phyloP scores from a whole-genome alignment of 164 flowering plant species.

The Annona cherimola region DNA sequence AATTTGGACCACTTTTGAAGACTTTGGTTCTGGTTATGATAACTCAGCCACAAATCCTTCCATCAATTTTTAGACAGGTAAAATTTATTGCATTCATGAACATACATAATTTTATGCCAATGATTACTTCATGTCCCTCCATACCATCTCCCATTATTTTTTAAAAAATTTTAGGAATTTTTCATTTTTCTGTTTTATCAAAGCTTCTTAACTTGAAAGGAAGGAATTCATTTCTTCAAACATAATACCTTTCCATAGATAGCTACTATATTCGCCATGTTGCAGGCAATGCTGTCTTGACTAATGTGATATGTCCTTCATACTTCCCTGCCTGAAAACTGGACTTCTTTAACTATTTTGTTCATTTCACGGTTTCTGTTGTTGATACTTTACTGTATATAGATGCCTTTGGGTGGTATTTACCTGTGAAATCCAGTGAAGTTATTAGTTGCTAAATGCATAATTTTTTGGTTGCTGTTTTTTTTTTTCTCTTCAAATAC shows the following conservation, averaged over 20 bases:
- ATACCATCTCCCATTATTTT: neutral
- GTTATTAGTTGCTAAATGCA: no score
- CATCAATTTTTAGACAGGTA: constrained; percentile 91
- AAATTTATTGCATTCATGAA: neutral
- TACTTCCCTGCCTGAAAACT: neutral
- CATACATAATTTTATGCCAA: neutral
- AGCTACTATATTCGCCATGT: neutral
- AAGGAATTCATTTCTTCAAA: neutral
- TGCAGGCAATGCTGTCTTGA: neutral
- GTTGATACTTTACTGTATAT: neutral
- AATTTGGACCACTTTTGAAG: constrained; percentile 85
- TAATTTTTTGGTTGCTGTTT: neutral
- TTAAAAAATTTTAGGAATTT: neutral
- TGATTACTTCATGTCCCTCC: neutral
- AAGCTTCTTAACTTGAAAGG: neutral
- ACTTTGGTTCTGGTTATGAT: constrained; percentile 82
- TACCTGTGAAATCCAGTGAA: neutral
- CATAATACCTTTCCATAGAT: neutral
- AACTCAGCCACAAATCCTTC: constrained; percentile 73
- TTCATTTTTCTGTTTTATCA: neutral
- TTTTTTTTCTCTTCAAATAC: neutral
- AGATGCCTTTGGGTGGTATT: neutral
- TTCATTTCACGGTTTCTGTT: neutral
- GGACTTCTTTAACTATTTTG: neutral
- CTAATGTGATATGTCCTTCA: neutral